These are phyloP conservation scores for Rhodotorula sp. DNA, from an alignment of 1,284 basidiomycete genomes.

Conservation along the genomic window DNA sequence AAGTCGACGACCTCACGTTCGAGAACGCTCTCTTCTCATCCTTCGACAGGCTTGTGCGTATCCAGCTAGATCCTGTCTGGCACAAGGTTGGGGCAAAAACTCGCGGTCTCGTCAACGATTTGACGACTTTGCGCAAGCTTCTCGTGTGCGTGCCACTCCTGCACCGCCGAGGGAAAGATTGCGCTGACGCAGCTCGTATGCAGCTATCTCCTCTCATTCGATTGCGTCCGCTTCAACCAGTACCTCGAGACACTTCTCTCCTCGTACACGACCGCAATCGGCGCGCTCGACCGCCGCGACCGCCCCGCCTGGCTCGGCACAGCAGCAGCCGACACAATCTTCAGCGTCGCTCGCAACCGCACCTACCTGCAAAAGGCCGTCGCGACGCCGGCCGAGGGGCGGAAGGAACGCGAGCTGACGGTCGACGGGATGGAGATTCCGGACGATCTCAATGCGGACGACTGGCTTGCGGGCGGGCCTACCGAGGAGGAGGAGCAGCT, in stretches of 20 bases:
- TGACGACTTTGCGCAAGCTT: conserved; percentile 78
- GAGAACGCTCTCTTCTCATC: conserved; percentile 93
- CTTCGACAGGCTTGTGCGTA: conserved; percentile 85
- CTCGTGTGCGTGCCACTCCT: conserved; percentile 60
- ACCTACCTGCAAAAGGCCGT: conserved; percentile 63
- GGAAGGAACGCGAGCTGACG: conserved; percentile 44
- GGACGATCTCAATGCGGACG: conserved; percentile 43
- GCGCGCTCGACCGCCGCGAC: conserved; percentile 52
- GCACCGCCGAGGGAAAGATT: too few species aligned
- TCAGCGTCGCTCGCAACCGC: conserved; percentile 73
- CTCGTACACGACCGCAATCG: conserved; percentile 57
- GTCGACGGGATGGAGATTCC: conserved; percentile 40
- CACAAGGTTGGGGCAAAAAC: conserved; percentile 91
- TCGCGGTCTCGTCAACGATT: conserved; percentile 84
- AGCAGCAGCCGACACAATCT: conserved; percentile 83
- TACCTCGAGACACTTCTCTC: conserved; percentile 89
- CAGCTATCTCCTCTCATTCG: conserved; percentile 86
- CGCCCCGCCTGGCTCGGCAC: conserved; percentile 83
- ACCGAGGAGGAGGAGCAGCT: conserved; percentile 35
- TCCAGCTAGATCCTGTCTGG: conserved; percentile 91
- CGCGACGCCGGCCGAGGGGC: conserved; percentile 42
- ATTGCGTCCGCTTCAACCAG: conserved; percentile 83
- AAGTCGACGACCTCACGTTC: conserved; percentile 87
- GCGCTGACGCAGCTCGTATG: neutral
- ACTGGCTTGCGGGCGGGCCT: conserved; percentile 19